Evolutionary conservation across 805 yeast genomes (phyloP).

Genomic region (Yamadazyma paraphyllophila): DNA sequence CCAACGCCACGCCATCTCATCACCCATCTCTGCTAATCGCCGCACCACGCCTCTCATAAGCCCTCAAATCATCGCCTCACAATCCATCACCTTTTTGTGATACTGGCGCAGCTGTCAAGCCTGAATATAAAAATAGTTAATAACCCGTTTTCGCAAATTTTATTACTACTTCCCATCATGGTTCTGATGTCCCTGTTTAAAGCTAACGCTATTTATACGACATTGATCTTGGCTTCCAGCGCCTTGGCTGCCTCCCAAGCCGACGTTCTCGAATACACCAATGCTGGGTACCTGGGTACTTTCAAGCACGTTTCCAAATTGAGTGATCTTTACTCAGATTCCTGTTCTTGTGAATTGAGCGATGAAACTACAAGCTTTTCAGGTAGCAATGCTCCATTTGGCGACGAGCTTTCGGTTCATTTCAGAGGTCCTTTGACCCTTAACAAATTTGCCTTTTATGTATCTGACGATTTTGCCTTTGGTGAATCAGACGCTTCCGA

Average conservation of each 20-base stretch:
- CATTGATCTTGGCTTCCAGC: neutral
- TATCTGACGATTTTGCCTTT: constrained; percentile 39
- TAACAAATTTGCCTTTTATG: constrained; percentile 59
- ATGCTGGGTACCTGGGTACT: constrained; percentile 55
- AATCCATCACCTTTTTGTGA: too few relatives aligned
- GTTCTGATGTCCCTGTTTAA: neutral
- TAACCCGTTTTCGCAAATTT: too few relatives aligned
- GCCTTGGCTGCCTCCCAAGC: constrained; percentile 1
- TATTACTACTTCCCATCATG: too few relatives aligned
- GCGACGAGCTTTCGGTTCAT: constrained; percentile 71
- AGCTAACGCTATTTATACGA: neutral
- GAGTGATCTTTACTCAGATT: constrained; percentile 38
- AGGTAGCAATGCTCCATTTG: constrained; percentile 64
- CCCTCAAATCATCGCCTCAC: too few relatives aligned
- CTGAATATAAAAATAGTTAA: too few relatives aligned
- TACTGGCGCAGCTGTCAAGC: too few relatives aligned
- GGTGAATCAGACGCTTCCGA: constrained; percentile 36
- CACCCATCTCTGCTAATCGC: too few relatives aligned
- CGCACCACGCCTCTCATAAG: too few relatives aligned
- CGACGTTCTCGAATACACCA: constrained; percentile 43
- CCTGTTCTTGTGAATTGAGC: constrained; percentile 48
- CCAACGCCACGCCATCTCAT: too few relatives aligned
- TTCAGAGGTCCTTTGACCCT: constrained; percentile 73
- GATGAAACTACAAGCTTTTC: constrained; percentile 39
- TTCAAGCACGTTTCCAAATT: constrained; percentile 48